Evolutionary conservation across 352 stramenopile species (phyloP), one percentile per base, ranked within the genome.

Genomic region (Phytophthora pisi): DNA sequence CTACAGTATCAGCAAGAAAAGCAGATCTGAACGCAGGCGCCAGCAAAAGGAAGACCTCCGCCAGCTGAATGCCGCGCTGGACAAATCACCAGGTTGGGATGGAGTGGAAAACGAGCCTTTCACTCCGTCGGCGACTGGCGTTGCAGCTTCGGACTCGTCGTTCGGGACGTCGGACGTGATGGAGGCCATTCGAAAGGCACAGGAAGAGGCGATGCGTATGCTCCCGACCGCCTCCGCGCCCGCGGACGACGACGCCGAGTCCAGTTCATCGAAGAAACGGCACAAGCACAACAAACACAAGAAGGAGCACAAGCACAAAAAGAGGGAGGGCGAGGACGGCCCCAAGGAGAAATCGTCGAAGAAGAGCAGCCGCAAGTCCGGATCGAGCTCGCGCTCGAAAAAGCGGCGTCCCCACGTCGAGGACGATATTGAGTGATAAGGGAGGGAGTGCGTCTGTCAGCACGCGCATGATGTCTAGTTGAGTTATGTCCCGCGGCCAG

Each of bases 181-280:
- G 45, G 86, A 86, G 16, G 84, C 86, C 13, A 92, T 95, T 53
- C 79, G 77, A 16, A 71, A 84, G 47, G 86, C 86, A 0, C 73
- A 93, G 49, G 74, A 90, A 60, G 84, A 90, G 11, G 84, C 84
- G 0, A 47, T 89, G 63, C 77, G 72, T 8, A 92, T 94, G 86
- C 65, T 94, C 3, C 61, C 70, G 8, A 47, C 66, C 6, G 54
- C 58, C 11, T 24, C 51, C 5, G n/a, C 42, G 10, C 6, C 28
- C 0, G 52, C 20, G 13, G 28, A 59, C 30, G 58, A 55, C 46
- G 57, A 66, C 5, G 7, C 38, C 1, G 54, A 55, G 36, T 67
- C 50, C 6, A 64, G 24, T 30, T 72, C 57, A 4, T 65, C 52
- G 28, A 77, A 58, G 18, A 73, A 59, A 10, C 52, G 57, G 15